These are phyloP conservation scores for Annulohypoxylon bovei DNA, from an alignment of 495 filamentous ascomycete genomes.

Conservation along the genomic window DNA sequence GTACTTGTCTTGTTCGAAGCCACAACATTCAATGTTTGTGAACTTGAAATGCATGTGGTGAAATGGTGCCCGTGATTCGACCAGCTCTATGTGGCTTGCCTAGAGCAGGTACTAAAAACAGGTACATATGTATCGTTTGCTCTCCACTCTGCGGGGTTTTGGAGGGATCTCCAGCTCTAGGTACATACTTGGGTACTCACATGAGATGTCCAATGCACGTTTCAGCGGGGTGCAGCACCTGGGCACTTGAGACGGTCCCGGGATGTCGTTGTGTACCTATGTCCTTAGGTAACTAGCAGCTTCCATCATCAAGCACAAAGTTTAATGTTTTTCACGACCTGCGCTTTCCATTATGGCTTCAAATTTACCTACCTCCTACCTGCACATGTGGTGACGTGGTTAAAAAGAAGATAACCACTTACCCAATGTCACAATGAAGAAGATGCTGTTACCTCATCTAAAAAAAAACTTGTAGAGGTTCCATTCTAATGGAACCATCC, in stretches of 20 bases:
- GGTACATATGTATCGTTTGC: neutral
- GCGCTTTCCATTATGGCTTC: neutral
- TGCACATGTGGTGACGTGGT: too few species aligned
- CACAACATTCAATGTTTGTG: neutral
- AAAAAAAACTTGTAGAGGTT: neutral
- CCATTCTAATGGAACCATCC: slow-evolving; percentile 10
- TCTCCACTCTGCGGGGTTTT: too few species aligned
- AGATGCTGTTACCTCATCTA: neutral
- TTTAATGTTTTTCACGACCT: neutral
- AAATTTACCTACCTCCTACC: neutral
- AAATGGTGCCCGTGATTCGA: neutral
- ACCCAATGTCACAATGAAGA: neutral
- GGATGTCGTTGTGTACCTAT: neutral
- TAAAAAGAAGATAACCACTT: too few species aligned
- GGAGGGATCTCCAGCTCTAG: neutral
- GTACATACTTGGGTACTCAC: neutral
- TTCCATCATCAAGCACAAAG: neutral
- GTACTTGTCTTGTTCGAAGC: neutral
- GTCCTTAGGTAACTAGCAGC: neutral
- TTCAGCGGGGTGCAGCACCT: neutral
- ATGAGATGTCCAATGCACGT: neutral
- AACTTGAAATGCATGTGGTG: too few species aligned
- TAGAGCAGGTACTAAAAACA: neutral
- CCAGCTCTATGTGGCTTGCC: neutral
- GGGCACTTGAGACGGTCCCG: neutral